These are phyloP conservation scores for Trichoderma afroharzianum DNA, from an alignment of 2,329 filamentous ascomycete species.

Conservation along the genomic window DNA sequence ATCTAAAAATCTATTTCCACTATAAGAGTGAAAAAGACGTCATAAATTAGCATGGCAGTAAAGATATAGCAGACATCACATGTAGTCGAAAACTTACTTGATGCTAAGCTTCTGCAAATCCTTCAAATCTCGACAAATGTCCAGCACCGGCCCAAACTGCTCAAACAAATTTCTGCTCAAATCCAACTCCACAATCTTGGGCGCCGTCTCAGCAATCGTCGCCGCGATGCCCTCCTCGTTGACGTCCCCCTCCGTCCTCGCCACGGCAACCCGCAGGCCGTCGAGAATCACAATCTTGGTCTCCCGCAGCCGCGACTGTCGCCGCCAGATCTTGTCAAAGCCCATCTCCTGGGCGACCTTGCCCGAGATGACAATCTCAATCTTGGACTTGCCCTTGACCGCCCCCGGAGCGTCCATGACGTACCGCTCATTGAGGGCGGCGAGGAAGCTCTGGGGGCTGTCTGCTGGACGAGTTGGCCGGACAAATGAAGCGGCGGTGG, in stretches of 20 bases:
- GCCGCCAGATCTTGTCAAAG: constrained; percentile 84
- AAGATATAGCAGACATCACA: not conserved
- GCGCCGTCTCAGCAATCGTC: constrained; percentile 51
- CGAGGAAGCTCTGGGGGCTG: constrained; percentile 66
- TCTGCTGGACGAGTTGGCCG: constrained; percentile 72
- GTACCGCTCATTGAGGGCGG: constrained; percentile 82
- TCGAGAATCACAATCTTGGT: constrained; percentile 81
- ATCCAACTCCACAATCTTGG: constrained; percentile 73
- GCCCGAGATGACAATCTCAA: constrained; percentile 63
- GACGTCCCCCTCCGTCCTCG: constrained; percentile 31
- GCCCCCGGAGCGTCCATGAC: constrained; percentile 50
- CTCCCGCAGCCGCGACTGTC: constrained; percentile 74
- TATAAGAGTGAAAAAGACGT: constrained; percentile 31
- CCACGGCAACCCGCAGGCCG: constrained; percentile 57
- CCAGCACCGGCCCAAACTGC: constrained; percentile 60
- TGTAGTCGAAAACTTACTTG: constrained; percentile 69
- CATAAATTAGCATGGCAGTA: not conserved
- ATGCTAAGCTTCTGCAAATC: constrained; percentile 63
- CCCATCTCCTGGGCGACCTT: constrained; percentile 93
- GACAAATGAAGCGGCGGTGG: constrained; percentile 81
- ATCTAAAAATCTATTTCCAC: constrained; percentile 67
- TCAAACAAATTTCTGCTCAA: constrained; percentile 81
- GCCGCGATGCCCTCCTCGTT: constrained; percentile 28
- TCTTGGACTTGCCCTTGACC: constrained; percentile 35
- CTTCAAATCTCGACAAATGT: constrained; percentile 69